Conservation (phyloP, 2,329 filamentous ascomycete genomes). For the Aspergillus ibericus region DNA sequence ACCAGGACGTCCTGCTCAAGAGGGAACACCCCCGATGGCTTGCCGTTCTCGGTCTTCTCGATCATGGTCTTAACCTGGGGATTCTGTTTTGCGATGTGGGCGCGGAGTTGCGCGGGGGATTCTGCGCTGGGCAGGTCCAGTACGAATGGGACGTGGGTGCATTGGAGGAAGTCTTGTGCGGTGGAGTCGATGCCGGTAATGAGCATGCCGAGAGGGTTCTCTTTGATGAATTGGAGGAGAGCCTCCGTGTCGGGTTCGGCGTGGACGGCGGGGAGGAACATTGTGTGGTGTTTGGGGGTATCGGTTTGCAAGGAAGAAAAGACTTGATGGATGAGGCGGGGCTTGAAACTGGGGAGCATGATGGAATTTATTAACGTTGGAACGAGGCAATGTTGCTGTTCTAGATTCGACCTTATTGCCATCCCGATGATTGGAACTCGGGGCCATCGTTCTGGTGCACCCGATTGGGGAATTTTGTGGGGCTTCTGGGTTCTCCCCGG, state of each 20-base stretch:
- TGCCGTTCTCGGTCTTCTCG: constrained; percentile 38
- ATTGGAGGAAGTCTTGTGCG: constrained; percentile 54
- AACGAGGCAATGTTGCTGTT: too few relatives aligned
- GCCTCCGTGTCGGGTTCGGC: constrained; percentile 51
- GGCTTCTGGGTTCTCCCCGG: too few relatives aligned
- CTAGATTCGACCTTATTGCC: too few relatives aligned
- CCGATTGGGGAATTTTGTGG: too few relatives aligned
- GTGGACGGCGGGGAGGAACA: constrained; percentile 59
- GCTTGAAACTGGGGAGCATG: too few relatives aligned
- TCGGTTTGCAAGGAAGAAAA: too few relatives aligned
- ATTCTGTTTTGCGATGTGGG: constrained; percentile 64
- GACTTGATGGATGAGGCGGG: too few relatives aligned
- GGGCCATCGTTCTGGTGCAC: not conserved
- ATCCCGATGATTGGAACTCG: too few relatives aligned
- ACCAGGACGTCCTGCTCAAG: not conserved
- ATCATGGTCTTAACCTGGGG: constrained; percentile 64
- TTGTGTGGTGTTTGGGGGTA: constrained; percentile 27
- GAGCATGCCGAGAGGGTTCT: constrained; percentile 62
- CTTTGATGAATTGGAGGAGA: constrained; percentile 56
- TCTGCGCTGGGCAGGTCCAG: constrained; percentile 44
- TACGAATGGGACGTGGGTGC: constrained; percentile 63
- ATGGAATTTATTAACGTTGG: too few relatives aligned
- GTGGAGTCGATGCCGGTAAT: constrained; percentile 61
- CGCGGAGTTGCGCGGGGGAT: constrained; percentile 50
- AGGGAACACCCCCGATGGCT: constrained; percentile 10